phyloP scores from a whole-genome alignment of 345 rosid species.

The Ailanthus altissimus region DNA sequence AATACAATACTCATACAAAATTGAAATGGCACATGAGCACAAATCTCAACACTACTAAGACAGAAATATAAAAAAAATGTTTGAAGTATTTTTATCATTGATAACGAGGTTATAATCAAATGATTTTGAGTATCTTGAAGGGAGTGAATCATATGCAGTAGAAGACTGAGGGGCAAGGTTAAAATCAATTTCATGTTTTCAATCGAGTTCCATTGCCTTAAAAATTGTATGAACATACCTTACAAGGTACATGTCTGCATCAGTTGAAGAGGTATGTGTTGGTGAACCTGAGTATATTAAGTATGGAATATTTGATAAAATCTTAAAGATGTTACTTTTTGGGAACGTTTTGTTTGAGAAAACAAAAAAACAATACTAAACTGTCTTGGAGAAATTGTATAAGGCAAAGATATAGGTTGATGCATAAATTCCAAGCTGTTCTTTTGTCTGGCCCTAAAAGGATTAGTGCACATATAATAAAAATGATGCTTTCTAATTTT shows the following conservation, averaged over 20 bases:
- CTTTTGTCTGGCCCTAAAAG: background rate
- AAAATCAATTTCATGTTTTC: constrained; percentile 40
- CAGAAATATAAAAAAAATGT: constrained; percentile 40
- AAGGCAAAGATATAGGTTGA: background rate
- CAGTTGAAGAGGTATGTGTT: constrained; percentile 17
- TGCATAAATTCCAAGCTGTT: background rate
- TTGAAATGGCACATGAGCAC: no score
- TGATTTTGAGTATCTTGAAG: constrained; percentile 54
- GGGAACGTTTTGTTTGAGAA: background rate
- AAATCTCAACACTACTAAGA: no score
- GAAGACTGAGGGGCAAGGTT: constrained; percentile 31
- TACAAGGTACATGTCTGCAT: constrained; percentile 10
- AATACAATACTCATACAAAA: no score
- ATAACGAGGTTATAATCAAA: constrained; percentile 47
- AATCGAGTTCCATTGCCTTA: constrained; percentile 47
- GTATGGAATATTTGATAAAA: constrained; percentile 23
- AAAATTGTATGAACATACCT: constrained; percentile 43
- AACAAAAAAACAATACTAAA: background rate
- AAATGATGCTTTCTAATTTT: background rate
- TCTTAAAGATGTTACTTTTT: background rate
- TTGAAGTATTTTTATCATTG: constrained; percentile 43
- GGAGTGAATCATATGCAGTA: constrained; percentile 38
- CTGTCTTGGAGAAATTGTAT: background rate
- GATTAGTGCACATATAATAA: background rate
- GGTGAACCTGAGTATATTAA: constrained; percentile 15